Evolutionary conservation across 2,329 filamentous ascomycete genomes (phyloP).

Genomic region (Verticillium nubilum): DNA sequence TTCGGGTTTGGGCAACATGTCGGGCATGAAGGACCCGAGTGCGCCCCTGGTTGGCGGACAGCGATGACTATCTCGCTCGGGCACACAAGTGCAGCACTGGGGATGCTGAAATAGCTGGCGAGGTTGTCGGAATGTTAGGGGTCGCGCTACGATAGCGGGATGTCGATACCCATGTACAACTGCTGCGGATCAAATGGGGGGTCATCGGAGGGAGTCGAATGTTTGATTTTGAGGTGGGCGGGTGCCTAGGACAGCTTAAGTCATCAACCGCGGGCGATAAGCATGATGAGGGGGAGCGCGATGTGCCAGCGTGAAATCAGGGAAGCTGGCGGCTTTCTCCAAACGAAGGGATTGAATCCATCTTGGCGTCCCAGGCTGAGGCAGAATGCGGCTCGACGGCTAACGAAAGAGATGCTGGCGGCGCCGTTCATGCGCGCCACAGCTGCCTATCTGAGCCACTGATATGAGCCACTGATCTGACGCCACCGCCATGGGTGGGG

Average conservation of each 20-base stretch:
- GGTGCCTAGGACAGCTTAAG: neutral
- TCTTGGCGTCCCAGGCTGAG: neutral
- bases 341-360: neutral
- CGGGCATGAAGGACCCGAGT: neutral
- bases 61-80: neutral
- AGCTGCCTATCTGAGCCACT: neutral
- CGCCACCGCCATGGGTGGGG: neutral
- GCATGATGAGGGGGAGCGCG: neutral
- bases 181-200: neutral
- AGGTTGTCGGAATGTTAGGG: neutral
- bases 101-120: neutral
- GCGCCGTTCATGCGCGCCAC: neutral
- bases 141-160: neutral
- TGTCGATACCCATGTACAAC: neutral
- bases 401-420: neutral
- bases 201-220: neutral
- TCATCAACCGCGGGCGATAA: neutral
- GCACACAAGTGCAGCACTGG: neutral
- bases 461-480: neutral
- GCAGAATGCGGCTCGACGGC: neutral
- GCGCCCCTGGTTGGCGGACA: neutral
- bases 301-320: neutral
- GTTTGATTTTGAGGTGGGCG: neutral
- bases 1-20: neutral
- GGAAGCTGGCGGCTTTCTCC: neutral